Percentiles rank a stretch among this genome's conserved stretches.
These are phyloP conservation scores for Fusarium tanahbumbuense DNA, from an alignment of 2,329 filamentous ascomycete genomes.

Conservation along the genomic window DNA sequence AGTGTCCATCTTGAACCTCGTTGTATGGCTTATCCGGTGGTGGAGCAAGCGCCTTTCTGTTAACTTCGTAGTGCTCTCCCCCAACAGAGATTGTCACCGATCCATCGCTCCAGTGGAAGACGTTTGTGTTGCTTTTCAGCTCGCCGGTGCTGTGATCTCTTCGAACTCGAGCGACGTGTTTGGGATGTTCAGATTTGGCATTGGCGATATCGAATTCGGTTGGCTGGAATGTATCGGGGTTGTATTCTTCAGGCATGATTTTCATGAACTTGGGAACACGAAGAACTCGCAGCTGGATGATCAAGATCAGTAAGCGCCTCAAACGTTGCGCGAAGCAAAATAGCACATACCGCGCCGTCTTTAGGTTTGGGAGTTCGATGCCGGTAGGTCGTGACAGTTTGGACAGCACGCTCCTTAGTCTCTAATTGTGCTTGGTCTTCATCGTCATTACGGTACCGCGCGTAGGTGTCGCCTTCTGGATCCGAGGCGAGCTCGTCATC, in stretches of 20 bases:
- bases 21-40: conserved; percentile 69
- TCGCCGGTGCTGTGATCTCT: conserved; percentile 73
- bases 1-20: conserved; percentile 77
- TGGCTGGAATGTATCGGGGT: conserved; percentile 73
- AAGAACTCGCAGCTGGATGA: conserved; percentile 72
- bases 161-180: conserved; percentile 76
- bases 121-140: conserved; percentile 78
- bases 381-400: conserved; percentile 73
- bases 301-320: conserved; percentile 14
- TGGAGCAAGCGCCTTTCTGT: conserved; percentile 76
- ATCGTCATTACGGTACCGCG: conserved; percentile 57
- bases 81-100: conserved; percentile 81
- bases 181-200: conserved; percentile 65
- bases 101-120: conserved; percentile 84
- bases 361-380: conserved; percentile 77
- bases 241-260: conserved; percentile 75
- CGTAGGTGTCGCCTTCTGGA: conserved; percentile 57
- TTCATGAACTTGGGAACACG: conserved; percentile 79
- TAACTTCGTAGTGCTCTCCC: conserved; percentile 79
- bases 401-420: conserved; percentile 67
- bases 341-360: conserved; percentile 71
- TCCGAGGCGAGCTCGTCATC: conserved; percentile 71
- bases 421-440: conserved; percentile 59
- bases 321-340: not conserved
- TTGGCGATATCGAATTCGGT: conserved; percentile 66